A percentile compares a stretch with the other conserved stretches of the same genome.
These are phyloP conservation scores for Isabelozyma heimii DNA, from an alignment of 805 yeast genomes.

Conservation along the genomic window DNA sequence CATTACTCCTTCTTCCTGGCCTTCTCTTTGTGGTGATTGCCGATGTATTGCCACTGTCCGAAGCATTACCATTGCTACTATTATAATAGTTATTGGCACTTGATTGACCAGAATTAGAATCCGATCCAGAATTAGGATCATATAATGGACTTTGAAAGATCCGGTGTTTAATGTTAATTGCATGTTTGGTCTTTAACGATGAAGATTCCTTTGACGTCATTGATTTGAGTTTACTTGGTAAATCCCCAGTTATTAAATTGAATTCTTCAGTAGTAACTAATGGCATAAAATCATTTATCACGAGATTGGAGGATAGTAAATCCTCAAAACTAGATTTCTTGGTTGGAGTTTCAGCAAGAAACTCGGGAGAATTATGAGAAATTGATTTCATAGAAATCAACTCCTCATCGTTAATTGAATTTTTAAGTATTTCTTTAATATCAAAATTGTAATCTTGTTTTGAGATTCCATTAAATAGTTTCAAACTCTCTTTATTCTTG, in stretches of 20 bases:
- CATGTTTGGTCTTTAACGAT: conserved; percentile 4
- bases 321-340: not conserved
- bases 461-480: conserved; percentile 23
- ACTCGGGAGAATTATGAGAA: not conserved
- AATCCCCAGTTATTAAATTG: conserved; percentile 37
- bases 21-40: conserved; percentile 28
- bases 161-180: conserved; percentile 30
- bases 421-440: conserved; percentile 25
- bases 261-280: conserved; percentile 36
- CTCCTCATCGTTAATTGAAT: conserved; percentile 6
- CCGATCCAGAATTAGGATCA: conserved; percentile 41
- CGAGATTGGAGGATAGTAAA: conserved; percentile 1
- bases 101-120: conserved; percentile 13
- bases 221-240: conserved; percentile 23
- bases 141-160: conserved; percentile 40
- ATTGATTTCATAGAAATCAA: not conserved
- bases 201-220: conserved; percentile 7
- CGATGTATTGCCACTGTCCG: conserved; percentile 7
- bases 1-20: conserved; percentile 32
- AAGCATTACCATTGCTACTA: not conserved
- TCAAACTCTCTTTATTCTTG: conserved; percentile 22
- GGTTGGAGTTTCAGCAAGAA: conserved; percentile 1
- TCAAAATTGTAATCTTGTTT: conserved; percentile 26
- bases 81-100: not conserved
- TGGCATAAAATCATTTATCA: conserved; percentile 43